Conservation (phyloP, 75 land plant species). For the Picea glauca region DNA sequence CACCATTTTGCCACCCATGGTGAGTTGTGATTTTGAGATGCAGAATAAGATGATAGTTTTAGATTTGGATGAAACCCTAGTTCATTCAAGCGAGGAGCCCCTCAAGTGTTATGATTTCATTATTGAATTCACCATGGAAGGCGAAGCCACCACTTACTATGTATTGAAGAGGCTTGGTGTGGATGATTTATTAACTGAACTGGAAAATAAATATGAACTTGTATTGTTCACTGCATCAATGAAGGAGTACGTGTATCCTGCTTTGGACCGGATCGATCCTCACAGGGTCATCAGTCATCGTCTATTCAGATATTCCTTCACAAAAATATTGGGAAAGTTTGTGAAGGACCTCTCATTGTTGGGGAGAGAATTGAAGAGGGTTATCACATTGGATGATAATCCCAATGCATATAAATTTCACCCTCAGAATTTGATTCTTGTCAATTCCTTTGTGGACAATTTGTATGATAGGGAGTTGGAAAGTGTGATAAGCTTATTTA, state of each 20-base stretch:
- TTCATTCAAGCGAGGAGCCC: slow-evolving; percentile 42
- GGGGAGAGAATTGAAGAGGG: slow-evolving; percentile 18
- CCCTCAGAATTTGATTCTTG: slow-evolving; percentile 24
- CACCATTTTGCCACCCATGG: neutral
- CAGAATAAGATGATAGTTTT: slow-evolving; percentile 41
- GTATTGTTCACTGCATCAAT: slow-evolving; percentile 30
- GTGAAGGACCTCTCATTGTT: slow-evolving; percentile 23
- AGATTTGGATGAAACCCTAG: slow-evolving; percentile 71
- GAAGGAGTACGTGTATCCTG: slow-evolving; percentile 23
- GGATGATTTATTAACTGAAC: slow-evolving; percentile 18
- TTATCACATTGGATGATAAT: slow-evolving; percentile 29
- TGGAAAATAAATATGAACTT: slow-evolving; percentile 20
- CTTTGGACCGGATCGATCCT: slow-evolving; percentile 23
- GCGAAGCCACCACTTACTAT: slow-evolving; percentile 42
- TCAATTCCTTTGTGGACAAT: slow-evolving; percentile 22
- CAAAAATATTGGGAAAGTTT: slow-evolving; percentile 11
- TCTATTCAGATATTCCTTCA: slow-evolving; percentile 30
- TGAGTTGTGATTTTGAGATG: no score
- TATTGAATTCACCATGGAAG: slow-evolving; percentile 40
- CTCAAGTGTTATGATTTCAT: slow-evolving; percentile 47
- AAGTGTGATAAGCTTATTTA: slow-evolving; percentile 1
- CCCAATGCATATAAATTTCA: slow-evolving; percentile 4
- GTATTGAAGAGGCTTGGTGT: slow-evolving; percentile 77
- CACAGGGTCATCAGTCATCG: slow-evolving; percentile 13
- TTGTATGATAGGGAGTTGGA: slow-evolving; percentile 19